Base-by-base conservation (phyloP, 345 rosid genomes). In the Euclidium syriacum region DNA sequence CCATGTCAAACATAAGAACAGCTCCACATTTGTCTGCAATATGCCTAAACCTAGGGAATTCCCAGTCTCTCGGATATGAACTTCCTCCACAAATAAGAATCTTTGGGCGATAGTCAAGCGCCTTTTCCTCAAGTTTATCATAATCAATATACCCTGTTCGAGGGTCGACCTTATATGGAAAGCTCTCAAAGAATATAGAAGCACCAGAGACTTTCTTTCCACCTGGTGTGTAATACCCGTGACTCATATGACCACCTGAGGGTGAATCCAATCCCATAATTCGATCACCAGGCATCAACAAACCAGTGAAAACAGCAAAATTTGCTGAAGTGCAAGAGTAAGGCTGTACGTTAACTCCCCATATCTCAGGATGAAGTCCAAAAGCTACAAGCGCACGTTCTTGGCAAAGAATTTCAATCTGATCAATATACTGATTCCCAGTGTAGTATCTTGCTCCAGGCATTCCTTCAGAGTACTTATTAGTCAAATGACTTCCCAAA, bases 81-180 rank as follows among this genome's bases (percentile, higher is more conserved):
- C 96, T 89, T 48, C 96, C 96, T 16, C 97, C 97, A 69, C 91
- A 85, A 67, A 90, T 90, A 55, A 87, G 78, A 62, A 90, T 81
- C 80, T 86, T 90, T 0, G 88, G 97, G 55, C 88, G 86, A 70
- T 75, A 90, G 78, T 90, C 90, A 67, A 85, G 55, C 3, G 95
- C 90, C 77, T 85, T 83, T 69, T 90, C 95, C 78, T 87, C 97
- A 64, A 90, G 76, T 77, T 79, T 90, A 58, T 81, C 88, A 46
- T 77, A 86, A 74, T 86, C 95, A 64, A 90, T 74, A 54, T 75
- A 79, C 40, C 97, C 88, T 3, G 83, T 79, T 58, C 69, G 83
- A 0, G 96, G 84, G 33, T 80, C 86, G 53, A 86, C 91, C 79
- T 86, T 89, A 58, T 89, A 89, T 0, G 94, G 78, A 64, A 89